A percentile compares a stretch with the other conserved stretches of the same genome.
These are phyloP conservation scores for Pseudonectria foliicola DNA, from an alignment of 2,329 filamentous ascomycete genomes.

Conservation along the genomic window DNA sequence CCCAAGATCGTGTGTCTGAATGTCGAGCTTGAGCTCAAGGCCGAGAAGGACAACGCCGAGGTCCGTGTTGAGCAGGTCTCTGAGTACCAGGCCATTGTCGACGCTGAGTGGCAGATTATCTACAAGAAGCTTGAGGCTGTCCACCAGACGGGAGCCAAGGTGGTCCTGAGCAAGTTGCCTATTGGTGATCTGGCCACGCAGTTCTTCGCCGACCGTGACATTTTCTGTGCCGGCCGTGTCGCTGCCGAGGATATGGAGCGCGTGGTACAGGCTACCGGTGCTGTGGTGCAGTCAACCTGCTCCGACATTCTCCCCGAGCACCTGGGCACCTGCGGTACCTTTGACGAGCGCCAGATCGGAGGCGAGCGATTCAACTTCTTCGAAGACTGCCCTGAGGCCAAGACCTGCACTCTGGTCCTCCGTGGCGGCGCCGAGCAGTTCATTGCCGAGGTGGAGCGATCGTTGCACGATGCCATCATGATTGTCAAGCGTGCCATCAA, in stretches of 20 bases:
- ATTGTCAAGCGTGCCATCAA: conserved; percentile 97
- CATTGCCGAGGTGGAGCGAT: conserved; percentile 96
- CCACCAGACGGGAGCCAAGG: conserved; percentile 90
- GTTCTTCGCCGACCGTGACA: conserved; percentile 94
- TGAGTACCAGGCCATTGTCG: conserved; percentile 98
- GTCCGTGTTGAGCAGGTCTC: conserved; percentile 97
- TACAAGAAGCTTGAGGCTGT: conserved; percentile 98
- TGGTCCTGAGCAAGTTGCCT: conserved; percentile 92
- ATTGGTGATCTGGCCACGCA: conserved; percentile 97
- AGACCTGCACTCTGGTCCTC: conserved; percentile 93
- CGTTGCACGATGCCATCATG: conserved; percentile 98
- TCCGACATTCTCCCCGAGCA: conserved; percentile 87
- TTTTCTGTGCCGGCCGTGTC: conserved; percentile 96
- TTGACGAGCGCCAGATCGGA: conserved; percentile 96
- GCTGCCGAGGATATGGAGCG: conserved; percentile 89
- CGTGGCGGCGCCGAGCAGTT: conserved; percentile 97
- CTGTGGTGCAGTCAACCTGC: conserved; percentile 89
- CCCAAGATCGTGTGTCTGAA: conserved; percentile 97
- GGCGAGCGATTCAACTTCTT: conserved; percentile 99
- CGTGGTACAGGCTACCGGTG: conserved; percentile 89
- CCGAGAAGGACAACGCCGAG: conserved; percentile 98
- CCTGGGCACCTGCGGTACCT: conserved; percentile 80
- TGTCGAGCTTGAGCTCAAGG: conserved; percentile 96
- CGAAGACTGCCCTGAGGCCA: conserved; percentile 87
- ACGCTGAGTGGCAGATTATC: conserved; percentile 99